A percentile compares a stretch with the other conserved stretches of the same genome.
phyloP scores from a whole-genome alignment of 495 filamentous ascomycete species.

The Aspergillus egyptiacus region DNA sequence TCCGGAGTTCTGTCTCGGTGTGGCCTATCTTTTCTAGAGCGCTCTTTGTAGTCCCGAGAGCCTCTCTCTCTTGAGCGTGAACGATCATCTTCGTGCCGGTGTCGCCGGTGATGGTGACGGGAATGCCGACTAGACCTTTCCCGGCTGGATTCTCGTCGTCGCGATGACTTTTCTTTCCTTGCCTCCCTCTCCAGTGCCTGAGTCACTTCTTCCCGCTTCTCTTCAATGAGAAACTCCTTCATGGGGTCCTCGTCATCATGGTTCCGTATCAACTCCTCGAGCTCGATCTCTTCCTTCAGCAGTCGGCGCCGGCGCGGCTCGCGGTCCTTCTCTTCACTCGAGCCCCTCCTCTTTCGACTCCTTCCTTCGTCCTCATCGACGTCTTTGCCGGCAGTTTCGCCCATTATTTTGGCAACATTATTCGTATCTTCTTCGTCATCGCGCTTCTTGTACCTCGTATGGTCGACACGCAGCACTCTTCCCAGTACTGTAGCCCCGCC shows the following conservation, averaged over 20 bases:
- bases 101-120: constrained; percentile 48
- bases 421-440: constrained; percentile 78
- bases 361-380: constrained; percentile 30
- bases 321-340: constrained; percentile 29
- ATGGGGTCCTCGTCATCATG: constrained; percentile 97
- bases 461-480: constrained; percentile 79
- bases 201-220: constrained; percentile 84
- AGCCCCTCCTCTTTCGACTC: constrained; percentile 40
- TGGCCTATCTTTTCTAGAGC: constrained; percentile 17
- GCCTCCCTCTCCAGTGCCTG: constrained; percentile 55
- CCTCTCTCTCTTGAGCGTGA: constrained; percentile 29
- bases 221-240: constrained; percentile 81
- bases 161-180: constrained; percentile 34
- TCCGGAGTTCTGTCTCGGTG: constrained; percentile 28
- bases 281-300: constrained; percentile 67
- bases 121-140: constrained; percentile 47
- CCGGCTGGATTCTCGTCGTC: constrained; percentile 32
- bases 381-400: constrained; percentile 21
- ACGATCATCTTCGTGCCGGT: constrained; percentile 31
- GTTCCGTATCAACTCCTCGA: constrained; percentile 65
- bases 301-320: constrained; percentile 37
- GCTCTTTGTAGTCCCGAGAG: constrained; percentile 21
- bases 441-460: constrained; percentile 80
- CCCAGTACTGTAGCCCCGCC: constrained; percentile 80
- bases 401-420: constrained; percentile 39